These are phyloP conservation scores for Hordeum pubiflorum DNA, from an alignment of 202 grass and related monocot genomes.

Conservation along the genomic window DNA sequence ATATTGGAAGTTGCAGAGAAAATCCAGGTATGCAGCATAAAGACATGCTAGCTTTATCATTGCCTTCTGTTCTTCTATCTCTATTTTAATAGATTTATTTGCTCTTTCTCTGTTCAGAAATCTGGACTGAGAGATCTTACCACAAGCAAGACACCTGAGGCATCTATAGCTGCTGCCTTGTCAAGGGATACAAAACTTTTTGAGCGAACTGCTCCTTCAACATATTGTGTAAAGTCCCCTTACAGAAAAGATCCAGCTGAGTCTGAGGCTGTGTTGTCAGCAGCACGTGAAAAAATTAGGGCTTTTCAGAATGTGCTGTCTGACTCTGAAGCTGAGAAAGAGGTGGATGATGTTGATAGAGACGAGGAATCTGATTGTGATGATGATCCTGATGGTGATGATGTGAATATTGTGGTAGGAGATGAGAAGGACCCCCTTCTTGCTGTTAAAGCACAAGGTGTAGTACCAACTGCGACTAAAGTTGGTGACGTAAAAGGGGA, in stretches of 20 bases:
- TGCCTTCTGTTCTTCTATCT: constrained; percentile 14
- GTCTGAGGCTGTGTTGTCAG: constrained; percentile 63
- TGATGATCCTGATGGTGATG: constrained; percentile 78
- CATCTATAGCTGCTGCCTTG: constrained; percentile 92
- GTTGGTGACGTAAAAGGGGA: constrained; percentile 21
- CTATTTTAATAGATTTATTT: constrained; percentile 10
- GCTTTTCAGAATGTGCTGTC: constrained; percentile 83
- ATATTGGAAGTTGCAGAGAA: constrained; percentile 98
- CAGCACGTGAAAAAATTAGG: constrained; percentile 84
- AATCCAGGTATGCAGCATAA: constrained; percentile 67
- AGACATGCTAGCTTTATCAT: constrained; percentile 7
- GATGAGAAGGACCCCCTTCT: constrained; percentile 32
- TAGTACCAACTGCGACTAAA: constrained; percentile 17
- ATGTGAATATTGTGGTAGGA: constrained; percentile 45
- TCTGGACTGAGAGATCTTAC: constrained; percentile 95
- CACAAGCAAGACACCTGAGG: constrained; percentile 98
- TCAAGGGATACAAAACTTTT: constrained; percentile 92
- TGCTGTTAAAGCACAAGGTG: constrained; percentile 40
- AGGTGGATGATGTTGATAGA: constrained; percentile 66
- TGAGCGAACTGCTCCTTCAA: constrained; percentile 95
- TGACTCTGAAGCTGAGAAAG: constrained; percentile 76
- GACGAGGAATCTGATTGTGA: constrained; percentile 94
- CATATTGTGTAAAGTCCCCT: constrained; percentile 81
- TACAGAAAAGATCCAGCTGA: constrained; percentile 91
- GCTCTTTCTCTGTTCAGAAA: constrained; percentile 48